These are phyloP conservation scores for Pythium pyrilobum DNA, from an alignment of 352 stramenopile species.

Conservation along the genomic window DNA sequence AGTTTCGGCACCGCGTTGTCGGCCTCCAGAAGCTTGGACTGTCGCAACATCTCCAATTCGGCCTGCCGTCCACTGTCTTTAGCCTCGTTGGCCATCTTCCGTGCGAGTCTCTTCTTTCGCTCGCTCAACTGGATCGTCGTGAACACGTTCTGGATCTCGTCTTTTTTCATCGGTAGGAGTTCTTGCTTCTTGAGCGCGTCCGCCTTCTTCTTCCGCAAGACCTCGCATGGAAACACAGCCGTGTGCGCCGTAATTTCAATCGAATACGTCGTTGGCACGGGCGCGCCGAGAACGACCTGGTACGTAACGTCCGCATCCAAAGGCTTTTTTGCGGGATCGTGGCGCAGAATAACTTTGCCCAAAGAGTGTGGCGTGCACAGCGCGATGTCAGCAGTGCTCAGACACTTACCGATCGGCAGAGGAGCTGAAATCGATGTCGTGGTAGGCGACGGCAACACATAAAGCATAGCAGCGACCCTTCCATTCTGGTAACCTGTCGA, in stretches of 20 bases:
- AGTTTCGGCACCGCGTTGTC: conserved; percentile 38
- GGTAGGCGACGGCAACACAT: conserved; percentile 36
- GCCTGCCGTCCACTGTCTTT: conserved; percentile 39
- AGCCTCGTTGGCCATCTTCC: conserved; percentile 37
- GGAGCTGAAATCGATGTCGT: conserved; percentile 6
- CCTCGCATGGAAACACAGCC: conserved; percentile 41
- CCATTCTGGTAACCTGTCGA: conserved; percentile 69
- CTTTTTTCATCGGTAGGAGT: conserved; percentile 43
- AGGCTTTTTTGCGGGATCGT: conserved; percentile 51
- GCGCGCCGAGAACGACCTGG: conserved; percentile 68
- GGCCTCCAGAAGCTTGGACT: conserved; percentile 38
- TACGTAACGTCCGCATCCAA: conserved; percentile 47
- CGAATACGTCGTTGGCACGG: conserved; percentile 64
- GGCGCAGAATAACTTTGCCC: conserved; percentile 56
- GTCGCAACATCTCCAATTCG: conserved; percentile 45
- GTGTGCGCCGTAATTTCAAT: conserved; percentile 46
- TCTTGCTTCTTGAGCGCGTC: conserved; percentile 67
- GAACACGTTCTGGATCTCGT: conserved; percentile 65
- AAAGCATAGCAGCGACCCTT: conserved; percentile 69
- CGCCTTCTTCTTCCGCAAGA: conserved; percentile 37
- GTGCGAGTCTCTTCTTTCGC: conserved; percentile 53
- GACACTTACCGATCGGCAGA: conserved; percentile 53
- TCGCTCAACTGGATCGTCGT: conserved; percentile 65
- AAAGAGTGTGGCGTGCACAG: conserved; percentile 61
- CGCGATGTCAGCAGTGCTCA: conserved; percentile 41